Evolutionary conservation across 2,329 filamentous ascomycete genomes (phyloP).

Genomic region (Aspergillus sergii): DNA sequence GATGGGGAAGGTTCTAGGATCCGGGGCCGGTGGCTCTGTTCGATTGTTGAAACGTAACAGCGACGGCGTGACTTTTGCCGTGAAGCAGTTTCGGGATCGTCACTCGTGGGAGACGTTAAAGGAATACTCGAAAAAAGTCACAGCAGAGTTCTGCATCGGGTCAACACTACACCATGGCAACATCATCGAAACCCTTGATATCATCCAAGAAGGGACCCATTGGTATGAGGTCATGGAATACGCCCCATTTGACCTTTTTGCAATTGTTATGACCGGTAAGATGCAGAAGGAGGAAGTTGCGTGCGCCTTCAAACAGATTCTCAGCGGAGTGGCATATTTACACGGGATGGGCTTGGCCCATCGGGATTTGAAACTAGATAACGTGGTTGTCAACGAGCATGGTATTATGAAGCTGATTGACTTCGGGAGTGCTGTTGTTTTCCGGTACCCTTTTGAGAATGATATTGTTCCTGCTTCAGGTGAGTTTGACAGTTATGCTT

Average conservation of each 20-base stretch:
- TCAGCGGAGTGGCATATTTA: slow-evolving; percentile 91
- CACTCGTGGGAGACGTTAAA: slow-evolving; percentile 93
- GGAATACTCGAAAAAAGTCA: slow-evolving; percentile 97
- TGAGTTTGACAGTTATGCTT: slow-evolving; percentile 50
- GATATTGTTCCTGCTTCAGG: slow-evolving; percentile 79
- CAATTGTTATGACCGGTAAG: slow-evolving; percentile 97
- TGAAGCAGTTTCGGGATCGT: slow-evolving; percentile 92
- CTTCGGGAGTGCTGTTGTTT: slow-evolving; percentile 96
- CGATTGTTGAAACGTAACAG: slow-evolving; percentile 90
- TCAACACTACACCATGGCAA: slow-evolving; percentile 97
- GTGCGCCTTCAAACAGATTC: slow-evolving; percentile 90
- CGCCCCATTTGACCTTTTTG: slow-evolving; percentile 92
- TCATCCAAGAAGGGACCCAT: slow-evolving; percentile 87
- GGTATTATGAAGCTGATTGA: slow-evolving; percentile 99
- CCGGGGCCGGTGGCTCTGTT: slow-evolving; percentile 92
- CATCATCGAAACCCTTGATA: slow-evolving; percentile 96
- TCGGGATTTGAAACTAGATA: slow-evolving; percentile 93
- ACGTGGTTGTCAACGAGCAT: slow-evolving; percentile 92
- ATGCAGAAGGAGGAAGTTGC: slow-evolving; percentile 91
- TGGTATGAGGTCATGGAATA: slow-evolving; percentile 99
- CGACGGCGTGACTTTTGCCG: slow-evolving; percentile 91
- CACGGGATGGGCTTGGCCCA: slow-evolving; percentile 95
- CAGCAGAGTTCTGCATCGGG: slow-evolving; percentile 96
- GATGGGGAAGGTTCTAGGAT: slow-evolving; percentile 88
- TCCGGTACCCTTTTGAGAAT: slow-evolving; percentile 94